Evolutionary conservation across 257 asterid species (phyloP).

Genomic region (Echites panduratus): DNA sequence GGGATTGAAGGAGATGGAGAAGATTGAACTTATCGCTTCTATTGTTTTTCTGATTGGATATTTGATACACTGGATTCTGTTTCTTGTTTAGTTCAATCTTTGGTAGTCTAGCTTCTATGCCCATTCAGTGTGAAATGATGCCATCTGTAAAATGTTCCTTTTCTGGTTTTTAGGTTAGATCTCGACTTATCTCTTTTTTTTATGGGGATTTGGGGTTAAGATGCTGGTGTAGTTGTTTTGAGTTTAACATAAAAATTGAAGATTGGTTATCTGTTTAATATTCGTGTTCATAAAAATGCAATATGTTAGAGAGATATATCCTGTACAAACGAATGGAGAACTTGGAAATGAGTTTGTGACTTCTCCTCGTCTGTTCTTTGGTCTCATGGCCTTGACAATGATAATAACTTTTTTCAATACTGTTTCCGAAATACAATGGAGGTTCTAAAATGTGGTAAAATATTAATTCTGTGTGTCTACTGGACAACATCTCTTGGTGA

Average conservation of each 20-base stretch:
- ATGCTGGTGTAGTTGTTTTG: not conserved
- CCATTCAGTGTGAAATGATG: not conserved
- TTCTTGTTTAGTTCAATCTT: not conserved
- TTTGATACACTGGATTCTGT: not conserved
- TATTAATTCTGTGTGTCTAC: not conserved
- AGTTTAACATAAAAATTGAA: not conserved
- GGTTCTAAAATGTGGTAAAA: not conserved
- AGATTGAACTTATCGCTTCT: not conserved
- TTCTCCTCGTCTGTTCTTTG: not conserved
- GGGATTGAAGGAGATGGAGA: not conserved
- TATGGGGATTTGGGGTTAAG: not conserved
- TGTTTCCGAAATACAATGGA: not conserved
- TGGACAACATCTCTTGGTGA: no score
- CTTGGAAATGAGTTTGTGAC: not conserved
- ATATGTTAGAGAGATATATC: not conserved
- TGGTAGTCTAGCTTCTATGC: not conserved
- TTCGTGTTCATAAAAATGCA: not conserved
- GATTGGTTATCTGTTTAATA: not conserved
- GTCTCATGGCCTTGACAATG: not conserved
- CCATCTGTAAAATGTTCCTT: no score
- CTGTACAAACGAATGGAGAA: not conserved
- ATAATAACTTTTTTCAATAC: not conserved
- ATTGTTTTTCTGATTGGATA: not conserved
- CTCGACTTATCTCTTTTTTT: not conserved
- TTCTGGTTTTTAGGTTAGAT: not conserved